Evolutionary conservation across 257 asterid genomes (phyloP), one percentile per base, ranked within the genome.

Genomic region (Euphrasia confusa): DNA sequence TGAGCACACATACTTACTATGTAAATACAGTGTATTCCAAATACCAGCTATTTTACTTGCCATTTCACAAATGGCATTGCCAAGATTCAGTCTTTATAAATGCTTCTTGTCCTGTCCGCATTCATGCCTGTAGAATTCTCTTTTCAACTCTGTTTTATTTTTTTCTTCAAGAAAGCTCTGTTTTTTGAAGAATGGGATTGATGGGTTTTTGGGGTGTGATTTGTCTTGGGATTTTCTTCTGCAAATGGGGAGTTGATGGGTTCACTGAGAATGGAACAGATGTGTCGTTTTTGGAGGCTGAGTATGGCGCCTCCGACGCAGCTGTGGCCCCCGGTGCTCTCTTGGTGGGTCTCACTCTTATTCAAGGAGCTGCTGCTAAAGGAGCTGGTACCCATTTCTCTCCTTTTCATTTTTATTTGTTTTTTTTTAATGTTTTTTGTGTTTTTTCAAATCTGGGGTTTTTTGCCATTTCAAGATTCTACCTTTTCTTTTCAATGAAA

Each of bases 291-390:
- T 62, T 77, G 66, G 84, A 84, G 35, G 66, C 78, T 61, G 72
- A 73, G 58, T 77, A 83, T 74, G 92, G 79, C 63, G 66, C 68
- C 11, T 70, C 81, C 9, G 81, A 70, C 60, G 79, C 76, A 26
- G 6, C 79, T 37, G 30, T 72, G 2, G 74, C 72, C 54, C 64
- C 82, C 49, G 66, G 71, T 66, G 83, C 88, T 39, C 81, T 83
- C 12, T 81, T 82, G 93, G 89, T 90, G 47, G 76, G 71, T 17
- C 85, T 90, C 50, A 78, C 96, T 63, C 85, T 90, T 66, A 70
- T 90, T 72, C 85, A 65, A 3, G 95, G 91, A 65, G 98, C 98
- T 58, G 89, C 79, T 61, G 85, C 89, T 54, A 82, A 76, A 80
- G 94, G 89, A 68, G 98, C 95, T 77, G 94, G 96, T 90, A 74